Evolutionary conservation across 345 rosid genomes (phyloP).

Genomic region (Salix dunnii): DNA sequence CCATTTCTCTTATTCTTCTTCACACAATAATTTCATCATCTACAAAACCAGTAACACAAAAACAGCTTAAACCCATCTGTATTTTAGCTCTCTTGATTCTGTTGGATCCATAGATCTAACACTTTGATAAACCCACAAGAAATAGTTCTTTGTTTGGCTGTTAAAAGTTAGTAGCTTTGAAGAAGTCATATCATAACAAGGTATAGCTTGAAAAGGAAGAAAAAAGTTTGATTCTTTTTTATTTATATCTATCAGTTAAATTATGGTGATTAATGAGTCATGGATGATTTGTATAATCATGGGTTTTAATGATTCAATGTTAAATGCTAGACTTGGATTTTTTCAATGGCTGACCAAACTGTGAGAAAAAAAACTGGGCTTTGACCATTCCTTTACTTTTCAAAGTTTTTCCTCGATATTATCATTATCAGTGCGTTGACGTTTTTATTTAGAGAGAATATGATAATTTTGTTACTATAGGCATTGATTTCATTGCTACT

Average conservation of each 20-base stretch:
- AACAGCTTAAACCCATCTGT: not conserved
- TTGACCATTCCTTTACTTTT: constrained; percentile 29
- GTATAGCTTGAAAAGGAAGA: constrained; percentile 23
- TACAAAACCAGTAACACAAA: not conserved
- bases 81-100: constrained; percentile 3
- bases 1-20: constrained; percentile 7
- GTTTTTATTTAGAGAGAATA: constrained; percentile 11
- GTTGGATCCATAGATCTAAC: not conserved
- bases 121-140: constrained; percentile 49
- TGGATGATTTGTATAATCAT: constrained; percentile 3
- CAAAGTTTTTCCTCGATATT: constrained; percentile 9
- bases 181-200: constrained; percentile 23
- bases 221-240: not conserved
- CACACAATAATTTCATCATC: constrained; percentile 18
- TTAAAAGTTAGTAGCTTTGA: constrained; percentile 9
- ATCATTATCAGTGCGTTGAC: constrained; percentile 15
- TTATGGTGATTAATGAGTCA: constrained; percentile 14
- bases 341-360: constrained; percentile 16
- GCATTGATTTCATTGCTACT: constrained; percentile 11
- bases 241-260: constrained; percentile 6
- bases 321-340: constrained; percentile 20
- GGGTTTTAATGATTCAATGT: constrained; percentile 23
- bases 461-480: constrained; percentile 8
- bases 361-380: constrained; percentile 13
- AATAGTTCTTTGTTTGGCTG: constrained; percentile 26